A percentile compares a stretch with the other conserved stretches of the same genome.
These are phyloP conservation scores for Wickerhamiella hasegawae DNA, from an alignment of 805 yeast species.

Conservation along the genomic window DNA sequence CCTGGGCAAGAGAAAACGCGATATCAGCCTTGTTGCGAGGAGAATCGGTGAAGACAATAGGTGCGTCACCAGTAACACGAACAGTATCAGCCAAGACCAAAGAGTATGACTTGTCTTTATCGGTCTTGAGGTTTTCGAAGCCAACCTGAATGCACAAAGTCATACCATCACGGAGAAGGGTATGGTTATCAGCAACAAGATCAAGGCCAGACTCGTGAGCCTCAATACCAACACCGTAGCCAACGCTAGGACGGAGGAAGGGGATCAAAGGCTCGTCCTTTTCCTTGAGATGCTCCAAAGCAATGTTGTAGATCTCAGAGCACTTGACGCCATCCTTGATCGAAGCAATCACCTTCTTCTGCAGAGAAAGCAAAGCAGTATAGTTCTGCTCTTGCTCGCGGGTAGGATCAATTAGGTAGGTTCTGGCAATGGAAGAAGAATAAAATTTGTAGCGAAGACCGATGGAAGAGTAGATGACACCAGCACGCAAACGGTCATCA, in stretches of 20 bases:
- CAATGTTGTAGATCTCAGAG: constrained; percentile 49
- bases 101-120: constrained; percentile 44
- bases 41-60: constrained; percentile 54
- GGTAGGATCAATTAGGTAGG: constrained; percentile 81
- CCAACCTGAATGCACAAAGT: constrained; percentile 66
- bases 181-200: constrained; percentile 55
- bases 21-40: constrained; percentile 58
- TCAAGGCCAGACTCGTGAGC: constrained; percentile 67
- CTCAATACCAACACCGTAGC: constrained; percentile 81
- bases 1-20: constrained; percentile 70
- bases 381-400: constrained; percentile 64
- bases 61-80: constrained; percentile 45
- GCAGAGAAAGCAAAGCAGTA: constrained; percentile 56
- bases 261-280: constrained; percentile 45
- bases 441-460: constrained; percentile 80
- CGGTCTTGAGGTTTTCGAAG: constrained; percentile 42
- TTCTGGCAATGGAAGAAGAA: constrained; percentile 75
- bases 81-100: constrained; percentile 69
- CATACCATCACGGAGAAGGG: constrained; percentile 53
- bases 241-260: constrained; percentile 61
- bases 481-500: constrained; percentile 46
- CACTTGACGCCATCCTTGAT: constrained; percentile 56
- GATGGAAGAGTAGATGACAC: constrained; percentile 67
- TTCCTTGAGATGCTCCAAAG: constrained; percentile 40
- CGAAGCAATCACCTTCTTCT: constrained; percentile 42